These are phyloP conservation scores for Tulasnella sp. DNA, from an alignment of 768 basidiomycete genomes.

Conservation along the genomic window DNA sequence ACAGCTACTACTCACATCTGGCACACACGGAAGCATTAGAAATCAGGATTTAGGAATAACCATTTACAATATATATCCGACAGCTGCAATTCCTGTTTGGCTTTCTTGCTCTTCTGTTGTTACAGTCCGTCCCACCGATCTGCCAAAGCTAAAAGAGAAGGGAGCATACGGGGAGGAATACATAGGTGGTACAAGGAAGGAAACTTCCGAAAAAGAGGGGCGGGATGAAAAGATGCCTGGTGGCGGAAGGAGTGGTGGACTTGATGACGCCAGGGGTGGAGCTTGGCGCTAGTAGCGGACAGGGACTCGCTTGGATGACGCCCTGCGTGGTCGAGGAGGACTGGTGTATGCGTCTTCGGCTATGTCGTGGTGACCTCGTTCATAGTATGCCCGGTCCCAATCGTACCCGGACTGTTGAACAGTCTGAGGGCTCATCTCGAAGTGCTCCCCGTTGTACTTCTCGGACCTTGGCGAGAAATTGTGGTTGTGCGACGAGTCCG, in stretches of 20 bases:
- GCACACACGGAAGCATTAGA: not conserved
- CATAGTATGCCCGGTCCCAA: slow-evolving; percentile 5
- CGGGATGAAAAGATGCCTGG: not conserved
- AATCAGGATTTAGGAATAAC: not conserved
- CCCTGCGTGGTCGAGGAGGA: not conserved
- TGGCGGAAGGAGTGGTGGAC: not conserved
- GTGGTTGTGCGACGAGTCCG: not conserved
- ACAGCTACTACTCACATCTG: not conserved
- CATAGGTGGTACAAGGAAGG: not conserved
- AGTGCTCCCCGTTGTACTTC: slow-evolving; percentile 7
- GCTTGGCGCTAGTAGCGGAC: not conserved
- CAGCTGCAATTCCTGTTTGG: not conserved
- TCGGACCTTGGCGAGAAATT: not conserved
- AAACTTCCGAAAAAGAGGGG: not conserved
- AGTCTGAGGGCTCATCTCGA: slow-evolving; percentile 10
- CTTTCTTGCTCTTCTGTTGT: not conserved
- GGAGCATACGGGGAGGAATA: not conserved
- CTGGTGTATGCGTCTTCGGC: not conserved
- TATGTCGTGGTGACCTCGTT: not conserved
- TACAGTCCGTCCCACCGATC: not conserved
- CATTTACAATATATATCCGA: not conserved
- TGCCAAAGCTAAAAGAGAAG: not conserved
- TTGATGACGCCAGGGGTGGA: not conserved
- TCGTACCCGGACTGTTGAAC: not conserved
- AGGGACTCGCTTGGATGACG: not conserved